Conservation (phyloP, 2,329 filamentous ascomycete genomes). For the Leptographium galeiforme region DNA sequence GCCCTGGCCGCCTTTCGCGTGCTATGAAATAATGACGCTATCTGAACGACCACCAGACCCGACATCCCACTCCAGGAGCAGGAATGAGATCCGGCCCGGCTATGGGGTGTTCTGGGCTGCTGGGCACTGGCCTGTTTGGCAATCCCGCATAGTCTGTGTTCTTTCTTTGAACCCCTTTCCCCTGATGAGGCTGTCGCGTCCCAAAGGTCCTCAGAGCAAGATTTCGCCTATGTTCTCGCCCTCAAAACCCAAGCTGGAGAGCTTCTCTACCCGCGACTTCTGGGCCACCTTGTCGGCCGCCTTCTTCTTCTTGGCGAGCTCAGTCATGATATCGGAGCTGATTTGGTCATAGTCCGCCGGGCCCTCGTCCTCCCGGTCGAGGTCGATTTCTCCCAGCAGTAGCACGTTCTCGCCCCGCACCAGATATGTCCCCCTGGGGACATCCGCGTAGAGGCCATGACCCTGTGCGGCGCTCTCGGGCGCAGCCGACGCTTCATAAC, state of each 20-base stretch:
- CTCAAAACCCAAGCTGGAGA: conserved; percentile 73
- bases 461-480: conserved; percentile 20
- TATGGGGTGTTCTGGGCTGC: background rate
- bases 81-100: background rate
- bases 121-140: background rate
- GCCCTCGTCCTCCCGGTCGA: conserved; percentile 87
- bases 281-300: conserved; percentile 56
- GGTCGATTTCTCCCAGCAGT: conserved; percentile 86
- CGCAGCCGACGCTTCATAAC: conserved; percentile 17
- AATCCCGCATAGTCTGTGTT: background rate
- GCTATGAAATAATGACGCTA: background rate
- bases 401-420: conserved; percentile 96
- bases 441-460: conserved; percentile 62
- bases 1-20: background rate
- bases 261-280: conserved; percentile 56
- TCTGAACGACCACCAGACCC: background rate
- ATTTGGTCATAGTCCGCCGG: conserved; percentile 50
- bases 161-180: background rate
- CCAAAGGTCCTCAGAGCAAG: conserved; percentile 37
- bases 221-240: conserved; percentile 70
- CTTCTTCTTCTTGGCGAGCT: conserved; percentile 60
- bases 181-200: background rate
- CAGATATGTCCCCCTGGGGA: conserved; percentile 75
- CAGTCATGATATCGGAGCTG: conserved; percentile 39
- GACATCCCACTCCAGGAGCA: background rate